These are phyloP conservation scores for Chondrus crispus DNA, from an alignment of 23 red algal genomes.

Conservation along the genomic window DNA sequence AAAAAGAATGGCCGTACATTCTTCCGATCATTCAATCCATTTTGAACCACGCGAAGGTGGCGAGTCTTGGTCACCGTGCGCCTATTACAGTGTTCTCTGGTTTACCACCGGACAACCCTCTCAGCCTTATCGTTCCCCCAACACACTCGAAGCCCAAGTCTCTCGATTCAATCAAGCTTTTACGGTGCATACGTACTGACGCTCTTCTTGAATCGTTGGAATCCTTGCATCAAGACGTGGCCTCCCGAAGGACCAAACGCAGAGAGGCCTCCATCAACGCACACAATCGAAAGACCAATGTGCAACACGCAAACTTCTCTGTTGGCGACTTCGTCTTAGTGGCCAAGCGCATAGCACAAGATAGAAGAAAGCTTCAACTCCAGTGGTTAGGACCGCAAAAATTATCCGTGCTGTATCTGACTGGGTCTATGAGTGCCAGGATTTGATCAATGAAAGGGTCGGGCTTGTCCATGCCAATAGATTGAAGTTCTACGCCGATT, in stretches of 20 bases:
- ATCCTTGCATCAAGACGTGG: neutral
- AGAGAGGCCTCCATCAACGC: neutral
- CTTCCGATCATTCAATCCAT: neutral
- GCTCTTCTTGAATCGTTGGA: neutral
- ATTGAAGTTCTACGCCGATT: constrained; percentile 4
- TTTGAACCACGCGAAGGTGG: neutral
- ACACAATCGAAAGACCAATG: neutral
- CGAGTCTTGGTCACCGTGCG: neutral
- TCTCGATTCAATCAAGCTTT: neutral
- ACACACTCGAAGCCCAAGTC: neutral
- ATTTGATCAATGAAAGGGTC: neutral
- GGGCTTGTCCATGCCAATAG: neutral
- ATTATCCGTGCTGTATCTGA: neutral
- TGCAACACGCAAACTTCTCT: neutral
- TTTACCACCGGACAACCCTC: neutral
- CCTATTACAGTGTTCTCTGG: neutral
- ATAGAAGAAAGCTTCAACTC: neutral
- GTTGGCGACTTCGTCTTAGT: neutral
- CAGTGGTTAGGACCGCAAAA: neutral
- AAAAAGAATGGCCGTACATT: neutral
- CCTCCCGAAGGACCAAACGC: too few species aligned
- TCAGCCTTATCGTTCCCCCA: neutral
- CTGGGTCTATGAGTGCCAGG: neutral
- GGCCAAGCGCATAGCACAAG: neutral
- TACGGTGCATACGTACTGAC: neutral